Evolutionary conservation across 257 asterid genomes (phyloP), one percentile per base, ranked within the genome.

Genomic region (Solanum sejunctum): DNA sequence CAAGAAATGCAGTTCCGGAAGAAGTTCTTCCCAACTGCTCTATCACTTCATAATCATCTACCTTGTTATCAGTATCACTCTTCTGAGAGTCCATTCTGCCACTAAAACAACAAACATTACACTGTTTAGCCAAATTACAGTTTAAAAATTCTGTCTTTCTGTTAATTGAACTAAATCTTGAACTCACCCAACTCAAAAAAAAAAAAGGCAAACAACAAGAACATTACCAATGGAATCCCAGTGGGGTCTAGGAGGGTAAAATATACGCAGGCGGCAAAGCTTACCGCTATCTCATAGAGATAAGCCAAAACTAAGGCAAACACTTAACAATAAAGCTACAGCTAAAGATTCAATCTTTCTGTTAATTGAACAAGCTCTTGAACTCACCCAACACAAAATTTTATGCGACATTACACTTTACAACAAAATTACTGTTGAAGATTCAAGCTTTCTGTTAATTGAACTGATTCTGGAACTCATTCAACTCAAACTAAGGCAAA

Each of bases 21-120:
- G 94, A 87, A 82, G 98, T 95, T 82, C 91, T 93, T 10, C 98
- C 98, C 91, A 96, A 93, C 92, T 95, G 98, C 89, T 95, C 94
- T 7, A 93, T 58, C 4, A 92, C 92, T 88, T 96, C 95, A 90
- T 93, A 96, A 55, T 91, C 97, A 41, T 95, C 98, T 92, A 93
- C 85, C 93, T 88, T 90, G 80, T 36, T 39, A 39, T 36, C 78
- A 69, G 16, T 69, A 69, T 69, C 84, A 41, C 89, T 89, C 84
- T 83, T 87, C 81, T 86, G 94, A 12, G 80, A 47, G 91, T 93
- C 99, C 98, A 92, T 94, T 84, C 81, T 69, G 63, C 81, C 91
- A 91, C 87, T 64, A 71, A 87, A 88, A 85, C 7, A 61, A 87
- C 17, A 64, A 9, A 51, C 63, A 77, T 75, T 75, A 47, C 10